Conservation (phyloP, 352 stramenopile species). For the Phytophthora pisi region DNA sequence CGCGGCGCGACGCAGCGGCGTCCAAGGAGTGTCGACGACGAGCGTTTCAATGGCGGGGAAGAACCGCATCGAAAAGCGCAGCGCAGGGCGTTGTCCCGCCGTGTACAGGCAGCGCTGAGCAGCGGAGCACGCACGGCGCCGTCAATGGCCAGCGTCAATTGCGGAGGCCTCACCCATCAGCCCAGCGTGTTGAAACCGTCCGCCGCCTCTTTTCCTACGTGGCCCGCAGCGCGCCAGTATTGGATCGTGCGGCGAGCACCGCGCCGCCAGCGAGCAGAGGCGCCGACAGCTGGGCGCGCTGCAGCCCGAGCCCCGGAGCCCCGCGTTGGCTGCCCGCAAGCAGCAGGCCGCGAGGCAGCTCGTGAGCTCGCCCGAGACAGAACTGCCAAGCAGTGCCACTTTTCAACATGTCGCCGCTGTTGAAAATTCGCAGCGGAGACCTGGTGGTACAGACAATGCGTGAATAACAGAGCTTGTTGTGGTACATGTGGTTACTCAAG, state of each 20-base stretch:
- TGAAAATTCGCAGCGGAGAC: neutral
- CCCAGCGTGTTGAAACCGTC: constrained; percentile 23
- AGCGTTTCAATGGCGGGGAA: constrained; percentile 14
- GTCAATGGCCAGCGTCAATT: constrained; percentile 21
- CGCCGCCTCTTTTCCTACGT: constrained; percentile 5
- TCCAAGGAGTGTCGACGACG: neutral
- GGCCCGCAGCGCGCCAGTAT: constrained; percentile 9
- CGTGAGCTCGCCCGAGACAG: neutral
- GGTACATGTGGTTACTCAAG: neutral
- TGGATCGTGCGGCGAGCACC: constrained; percentile 8
- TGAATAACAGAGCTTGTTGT: neutral
- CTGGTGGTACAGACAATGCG: neutral
- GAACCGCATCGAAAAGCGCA: constrained; percentile 6
- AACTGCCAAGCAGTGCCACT: constrained; percentile 3
- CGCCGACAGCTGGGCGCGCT: constrained; percentile 14
- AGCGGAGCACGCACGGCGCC: neutral
- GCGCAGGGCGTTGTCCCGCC: neutral
- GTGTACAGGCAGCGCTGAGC: neutral
- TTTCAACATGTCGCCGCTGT: constrained; percentile 29
- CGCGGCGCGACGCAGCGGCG: neutral
- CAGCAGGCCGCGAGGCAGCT: constrained; percentile 9
- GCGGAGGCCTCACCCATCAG: constrained; percentile 18
- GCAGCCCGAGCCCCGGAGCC: constrained; percentile 2
- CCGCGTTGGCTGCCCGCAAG: constrained; percentile 12
- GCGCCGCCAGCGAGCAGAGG: constrained; percentile 13